Evolutionary conservation across 441 rosid species (phyloP), one percentile per base, ranked within the genome.

Genomic region (Euphorbia corollata): DNA sequence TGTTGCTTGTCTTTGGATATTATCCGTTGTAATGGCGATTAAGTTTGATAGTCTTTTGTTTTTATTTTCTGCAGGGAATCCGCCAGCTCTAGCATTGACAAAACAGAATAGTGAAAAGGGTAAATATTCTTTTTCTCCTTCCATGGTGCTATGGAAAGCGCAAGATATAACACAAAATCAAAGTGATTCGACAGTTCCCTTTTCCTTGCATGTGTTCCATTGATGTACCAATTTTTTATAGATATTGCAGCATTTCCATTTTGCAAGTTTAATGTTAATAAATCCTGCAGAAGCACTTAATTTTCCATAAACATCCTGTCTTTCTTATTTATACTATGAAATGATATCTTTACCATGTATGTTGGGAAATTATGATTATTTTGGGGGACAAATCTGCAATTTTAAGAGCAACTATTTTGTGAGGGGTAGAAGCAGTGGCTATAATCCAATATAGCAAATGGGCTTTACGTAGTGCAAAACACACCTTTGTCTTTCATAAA

Each of bases 91-190:
- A 51, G 55, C 7, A 32, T 55, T 45, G 56, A 39, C 48, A 61
- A 66, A 64, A 51, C 73, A 60, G 39, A 70, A 18, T 39, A 56
- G 27, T 24, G 59, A 20, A 68, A 61, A 11, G 8, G 78, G 78
- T 77, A 64, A 56, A 56, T 30, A 13, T 51, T 63, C 7, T 38
- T 36, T 45, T 45, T 45, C 50, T 45, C 8, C 50, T 48, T 48
- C 53, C 19, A 48, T 48, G 53, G 24, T 53, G 11, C n/a, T 16
- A 64, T 58, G 16, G 36, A 22, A 50, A 18, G 59, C 22, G 30
- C 34, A 1, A 60, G 38, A 50, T 30, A 36, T 36, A 62, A 24
- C 19, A 50, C 34, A 22, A 27, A 24, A 24, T 47, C 15, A 43
- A 34, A 45, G 22, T 68, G 32, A 53, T 23, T 23, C 13, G n/a